Evolutionary conservation across 352 stramenopile genomes (phyloP), one percentile per base, ranked within the genome.

Genomic region (Globisporangium heterothallicum): DNA sequence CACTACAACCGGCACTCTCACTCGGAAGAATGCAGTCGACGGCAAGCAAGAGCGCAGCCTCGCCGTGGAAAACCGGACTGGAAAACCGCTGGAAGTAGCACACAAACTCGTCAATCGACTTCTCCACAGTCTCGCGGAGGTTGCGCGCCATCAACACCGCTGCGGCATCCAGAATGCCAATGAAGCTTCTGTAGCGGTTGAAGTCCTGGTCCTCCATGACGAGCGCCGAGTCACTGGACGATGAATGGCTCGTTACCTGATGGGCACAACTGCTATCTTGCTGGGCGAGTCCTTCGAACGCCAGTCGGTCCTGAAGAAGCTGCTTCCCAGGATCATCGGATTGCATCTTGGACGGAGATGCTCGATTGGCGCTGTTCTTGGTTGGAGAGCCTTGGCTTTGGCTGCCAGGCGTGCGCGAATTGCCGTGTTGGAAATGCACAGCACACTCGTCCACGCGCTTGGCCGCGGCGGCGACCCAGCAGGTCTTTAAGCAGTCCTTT

Each of bases 61-160:
- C 78, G 6, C 70, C 74, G 25, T 74, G 67, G 41, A 75, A 94
- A 0, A 26, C 66, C 3, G 60, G 42, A 8, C 25, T 63, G 1
- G 79, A 84, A 44, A 91, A 93, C 21, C 76, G 68, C 29, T 86
- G 61, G 44, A 96, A 88, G 58, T 93, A 96, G 0, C 48, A 49
- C 18, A 86, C 68, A 40, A 96, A 84, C 12, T 68, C 59, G 4
- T 62, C 58, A 8, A 97, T 69, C 1, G 88, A 97, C n/a, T 61
- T 55, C 42, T 97, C 89, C 14, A 94, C 80, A 0, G 79, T 91
- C 22, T 78, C 74, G 21, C 88, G 64, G n/a, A 97, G 65, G 34
- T 96, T 95, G 3, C 81, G 68, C 10, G 88, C 93, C 88, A 97
- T 97, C 13, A 97, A 66, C 13, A 95, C 86, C 2, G 86, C 68